phyloP scores from a whole-genome alignment of 2,329 filamentous ascomycete genomes.

The Hypomyces perniciosus region DNA sequence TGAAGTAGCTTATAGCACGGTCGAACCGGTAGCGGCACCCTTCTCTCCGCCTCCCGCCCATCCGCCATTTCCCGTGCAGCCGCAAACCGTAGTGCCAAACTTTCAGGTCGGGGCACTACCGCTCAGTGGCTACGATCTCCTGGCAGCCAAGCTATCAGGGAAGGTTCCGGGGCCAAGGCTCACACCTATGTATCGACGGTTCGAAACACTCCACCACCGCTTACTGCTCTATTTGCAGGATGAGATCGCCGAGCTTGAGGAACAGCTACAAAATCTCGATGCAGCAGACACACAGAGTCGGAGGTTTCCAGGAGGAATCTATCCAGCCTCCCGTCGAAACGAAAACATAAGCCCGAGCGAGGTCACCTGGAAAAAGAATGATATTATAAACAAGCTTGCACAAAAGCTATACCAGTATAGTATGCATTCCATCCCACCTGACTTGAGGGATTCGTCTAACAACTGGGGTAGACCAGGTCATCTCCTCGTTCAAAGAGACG shows the following conservation, averaged over 20 bases:
- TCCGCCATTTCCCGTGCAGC: conserved; percentile 1
- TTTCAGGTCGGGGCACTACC: conserved; percentile 30
- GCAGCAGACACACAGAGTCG: conserved; percentile 45
- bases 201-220: conserved; percentile 75
- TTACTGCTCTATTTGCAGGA: conserved; percentile 79
- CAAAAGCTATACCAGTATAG: conserved; percentile 64
- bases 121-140: conserved; percentile 55
- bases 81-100: neutral
- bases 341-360: conserved; percentile 50
- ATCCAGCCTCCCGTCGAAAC: conserved; percentile 55
- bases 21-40: neutral
- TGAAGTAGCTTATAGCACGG: conserved; percentile 1
- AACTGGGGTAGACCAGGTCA: conserved; percentile 44
- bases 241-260: conserved; percentile 74
- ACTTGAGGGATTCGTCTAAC: conserved; percentile 7
- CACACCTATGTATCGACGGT: conserved; percentile 72
- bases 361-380: conserved; percentile 53
- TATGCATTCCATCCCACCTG: conserved; percentile 29
- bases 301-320: conserved; percentile 35
- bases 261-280: conserved; percentile 67
- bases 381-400: conserved; percentile 56
- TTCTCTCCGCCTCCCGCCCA: conserved; percentile 6
- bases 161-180: conserved; percentile 23
- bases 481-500: conserved; percentile 51
- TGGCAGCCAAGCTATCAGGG: conserved; percentile 47